Conservation (phyloP, 345 rosid species). For the Camelina hispida region DNA sequence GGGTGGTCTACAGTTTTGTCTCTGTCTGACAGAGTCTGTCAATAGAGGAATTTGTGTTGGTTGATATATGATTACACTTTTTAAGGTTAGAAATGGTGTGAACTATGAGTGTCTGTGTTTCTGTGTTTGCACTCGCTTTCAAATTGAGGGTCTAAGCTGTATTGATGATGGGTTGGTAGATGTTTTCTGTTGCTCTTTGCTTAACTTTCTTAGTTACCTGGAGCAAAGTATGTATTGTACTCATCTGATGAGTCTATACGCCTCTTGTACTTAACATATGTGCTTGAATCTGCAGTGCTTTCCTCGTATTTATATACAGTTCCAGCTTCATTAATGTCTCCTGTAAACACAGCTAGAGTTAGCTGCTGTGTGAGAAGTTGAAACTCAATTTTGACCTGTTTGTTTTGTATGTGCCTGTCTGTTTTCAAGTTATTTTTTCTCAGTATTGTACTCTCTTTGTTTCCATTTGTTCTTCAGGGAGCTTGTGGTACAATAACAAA, state of each 20-base stretch:
- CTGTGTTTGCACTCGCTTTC: background rate
- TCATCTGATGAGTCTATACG: background rate
- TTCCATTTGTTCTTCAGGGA: slow-evolving; percentile 16
- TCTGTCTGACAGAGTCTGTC: background rate
- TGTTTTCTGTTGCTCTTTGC: background rate
- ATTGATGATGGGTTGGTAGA: background rate
- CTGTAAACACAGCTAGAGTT: background rate
- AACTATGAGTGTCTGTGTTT: background rate
- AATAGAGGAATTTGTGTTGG: background rate
- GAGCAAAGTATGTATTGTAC: too few relatives aligned
- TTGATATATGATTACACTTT: background rate
- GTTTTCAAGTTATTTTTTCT: background rate
- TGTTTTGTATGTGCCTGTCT: background rate
- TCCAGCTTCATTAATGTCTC: background rate
- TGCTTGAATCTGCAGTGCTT: slow-evolving; percentile 15
- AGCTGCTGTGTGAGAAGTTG: background rate
- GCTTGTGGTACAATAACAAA: background rate
- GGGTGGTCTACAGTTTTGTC: background rate
- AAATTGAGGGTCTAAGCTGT: background rate
- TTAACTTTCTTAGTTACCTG: background rate
- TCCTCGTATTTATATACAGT: too few relatives aligned
- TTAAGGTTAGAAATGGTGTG: background rate
- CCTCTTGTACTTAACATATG: background rate
- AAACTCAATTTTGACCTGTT: background rate
- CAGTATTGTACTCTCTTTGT: background rate